Evolutionary conservation across 176 grass and related monocot species (phyloP), one percentile per base, ranked within the genome.

Genomic region (Urochloa ruziziensis): DNA sequence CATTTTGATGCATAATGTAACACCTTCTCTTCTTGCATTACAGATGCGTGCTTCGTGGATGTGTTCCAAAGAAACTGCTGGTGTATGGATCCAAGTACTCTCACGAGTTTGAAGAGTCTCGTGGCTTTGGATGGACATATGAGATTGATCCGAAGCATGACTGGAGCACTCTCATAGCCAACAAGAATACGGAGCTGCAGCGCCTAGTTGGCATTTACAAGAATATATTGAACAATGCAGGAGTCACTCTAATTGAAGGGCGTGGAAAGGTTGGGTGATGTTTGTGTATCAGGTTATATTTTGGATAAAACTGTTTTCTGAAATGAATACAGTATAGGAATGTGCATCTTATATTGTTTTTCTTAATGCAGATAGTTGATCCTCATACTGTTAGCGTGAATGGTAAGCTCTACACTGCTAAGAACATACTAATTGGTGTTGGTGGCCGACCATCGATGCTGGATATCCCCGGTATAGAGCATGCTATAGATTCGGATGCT

Each of bases 181-280:
- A 97, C 62, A 97, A 97, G 73, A 97, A 97, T 81, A 85, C 82
- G 27, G 94, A 97, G 33, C 69, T 93, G 75, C 86, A 93, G 84
- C 89, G 94, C 48, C 81, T 97, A 3, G 78, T 92, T 36, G 86
- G 91, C 10, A 87, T 97, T 74, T 87, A 97, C 39, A 97, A 78
- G 80, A 97, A 93, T 23, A 83, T 83, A 56, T 64, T 97, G 56
- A 91, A 89, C 62, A 93, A 91, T 83, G 68, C 90, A 43, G 84
- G 86, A 12, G 94, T 97, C 13, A 85, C 91, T 75, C 48, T 97
- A 83, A 91, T 96, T 61, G 94, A 96, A 93, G 91, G 91, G 24
- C 90, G 91, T 71, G 94, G 94, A 90, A 91, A 97, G 91, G 88
- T 97, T 67, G 64, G 46, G 47, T 81, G 59, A 74, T 57, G 60